A percentile compares a stretch with the other conserved stretches of the same genome.
Conservation (phyloP, 352 stramenopile genomes). For the Pythium periplocum region DNA sequence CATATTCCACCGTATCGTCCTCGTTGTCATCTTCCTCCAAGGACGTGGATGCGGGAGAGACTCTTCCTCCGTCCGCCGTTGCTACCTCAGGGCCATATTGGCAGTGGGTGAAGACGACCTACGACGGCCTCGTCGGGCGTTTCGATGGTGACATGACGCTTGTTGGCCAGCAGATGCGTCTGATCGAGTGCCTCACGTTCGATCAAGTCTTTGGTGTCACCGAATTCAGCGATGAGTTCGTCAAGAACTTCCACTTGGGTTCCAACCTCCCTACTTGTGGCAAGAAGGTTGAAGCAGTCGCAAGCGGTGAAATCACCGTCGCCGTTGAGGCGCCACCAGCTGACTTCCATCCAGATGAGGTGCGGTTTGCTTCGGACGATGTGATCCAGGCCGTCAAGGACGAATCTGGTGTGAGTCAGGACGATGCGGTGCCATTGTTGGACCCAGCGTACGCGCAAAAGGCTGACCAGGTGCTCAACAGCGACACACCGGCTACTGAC, state of each 20-base stretch:
- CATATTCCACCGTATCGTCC: constrained; percentile 29
- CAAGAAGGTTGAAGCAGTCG: constrained; percentile 44
- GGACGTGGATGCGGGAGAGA: constrained; percentile 17
- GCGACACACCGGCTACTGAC: constrained; percentile 1
- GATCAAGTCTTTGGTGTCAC: constrained; percentile 39
- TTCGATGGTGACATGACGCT: constrained; percentile 61
- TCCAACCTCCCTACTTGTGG: constrained; percentile 39
- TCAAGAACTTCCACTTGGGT: constrained; percentile 48
- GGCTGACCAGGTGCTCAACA: constrained; percentile 25
- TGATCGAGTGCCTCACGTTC: constrained; percentile 61
- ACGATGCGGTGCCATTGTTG: constrained; percentile 17
- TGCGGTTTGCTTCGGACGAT: constrained; percentile 39
- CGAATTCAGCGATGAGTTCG: constrained; percentile 43
- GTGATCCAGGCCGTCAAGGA: constrained; percentile 41
- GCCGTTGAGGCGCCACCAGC: constrained; percentile 27
- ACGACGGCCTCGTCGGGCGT: constrained; percentile 43
- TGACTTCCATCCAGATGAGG: constrained; percentile 34
- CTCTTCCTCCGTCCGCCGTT: constrained; percentile 13
- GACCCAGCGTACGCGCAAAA: constrained; percentile 29
- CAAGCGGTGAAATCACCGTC: constrained; percentile 36
- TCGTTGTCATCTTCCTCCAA: constrained; percentile 10
- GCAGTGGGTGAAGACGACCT: constrained; percentile 53
- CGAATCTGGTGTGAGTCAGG: neutral
- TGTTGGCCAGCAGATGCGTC: constrained; percentile 51
- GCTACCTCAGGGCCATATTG: constrained; percentile 57